These are phyloP conservation scores for Cercospora sp. DNA, from an alignment of 2,329 filamentous ascomycete genomes.

Conservation along the genomic window DNA sequence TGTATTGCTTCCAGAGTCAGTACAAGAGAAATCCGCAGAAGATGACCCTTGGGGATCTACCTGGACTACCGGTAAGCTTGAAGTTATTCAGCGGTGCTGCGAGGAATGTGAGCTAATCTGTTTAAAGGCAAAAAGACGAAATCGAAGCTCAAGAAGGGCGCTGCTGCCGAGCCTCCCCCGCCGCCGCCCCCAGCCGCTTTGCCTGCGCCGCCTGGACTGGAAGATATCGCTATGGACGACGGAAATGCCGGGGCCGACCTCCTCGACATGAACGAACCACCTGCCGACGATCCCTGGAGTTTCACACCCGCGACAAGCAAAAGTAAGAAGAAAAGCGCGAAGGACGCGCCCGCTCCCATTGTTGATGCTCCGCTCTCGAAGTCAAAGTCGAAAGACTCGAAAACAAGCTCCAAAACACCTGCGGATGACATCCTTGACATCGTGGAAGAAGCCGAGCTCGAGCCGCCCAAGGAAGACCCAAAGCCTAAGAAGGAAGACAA, in stretches of 20 bases:
- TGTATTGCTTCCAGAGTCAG: conserved; percentile 46
- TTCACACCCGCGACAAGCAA: conserved; percentile 39
- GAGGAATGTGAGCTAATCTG: conserved; percentile 11
- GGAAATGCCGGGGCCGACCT: conserved; percentile 23
- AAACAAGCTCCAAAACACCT: conserved; percentile 30
- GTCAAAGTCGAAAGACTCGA: conserved; percentile 39
- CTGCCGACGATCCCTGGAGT: conserved; percentile 34
- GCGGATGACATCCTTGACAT: conserved; percentile 32
- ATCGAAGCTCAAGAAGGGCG: conserved; percentile 60
- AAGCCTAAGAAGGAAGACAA: conserved; percentile 40
- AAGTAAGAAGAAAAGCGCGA: conserved; percentile 40
- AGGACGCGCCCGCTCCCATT: conserved; percentile 34
- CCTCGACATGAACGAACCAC: conserved; percentile 26
- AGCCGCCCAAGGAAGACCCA: conserved; percentile 15
- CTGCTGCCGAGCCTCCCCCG: conserved; percentile 39
- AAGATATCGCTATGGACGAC: conserved; percentile 41
- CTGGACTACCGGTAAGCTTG: conserved; percentile 26
- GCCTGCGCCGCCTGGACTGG: conserved; percentile 35
- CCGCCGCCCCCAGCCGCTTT: conserved; percentile 20
- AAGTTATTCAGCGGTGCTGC: conserved; percentile 1
- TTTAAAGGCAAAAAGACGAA: conserved; percentile 51
- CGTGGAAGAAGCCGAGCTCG: conserved; percentile 29
- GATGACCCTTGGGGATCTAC: conserved; percentile 35
- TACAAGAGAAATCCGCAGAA: conserved; percentile 40
- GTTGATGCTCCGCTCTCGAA: conserved; percentile 37